These are phyloP conservation scores for Scenedesmus sp. DNA, from an alignment of 163 green algal species.

Conservation along the genomic window DNA sequence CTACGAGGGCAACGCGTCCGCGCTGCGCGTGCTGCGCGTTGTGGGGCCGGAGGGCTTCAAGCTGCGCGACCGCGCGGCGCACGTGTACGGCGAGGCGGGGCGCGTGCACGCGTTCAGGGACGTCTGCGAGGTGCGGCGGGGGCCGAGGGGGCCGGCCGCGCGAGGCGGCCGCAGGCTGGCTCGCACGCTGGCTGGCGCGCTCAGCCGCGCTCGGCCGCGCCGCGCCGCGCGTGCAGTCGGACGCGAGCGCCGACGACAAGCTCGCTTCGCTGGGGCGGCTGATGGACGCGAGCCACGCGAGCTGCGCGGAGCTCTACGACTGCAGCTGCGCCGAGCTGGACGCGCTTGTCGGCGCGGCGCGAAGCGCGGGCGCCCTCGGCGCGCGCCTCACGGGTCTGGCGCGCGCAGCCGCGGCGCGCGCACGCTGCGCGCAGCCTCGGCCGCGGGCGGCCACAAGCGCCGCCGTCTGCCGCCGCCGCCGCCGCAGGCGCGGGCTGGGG, in stretches of 20 bases:
- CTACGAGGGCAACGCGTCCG: slow-evolving; percentile 67
- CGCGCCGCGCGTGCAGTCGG: slow-evolving; percentile 9
- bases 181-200: neutral
- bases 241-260: slow-evolving; percentile 36
- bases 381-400: slow-evolving; percentile 77
- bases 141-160: neutral
- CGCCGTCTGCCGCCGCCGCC: neutral
- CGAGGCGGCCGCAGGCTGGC: neutral
- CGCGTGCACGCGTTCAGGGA: slow-evolving; percentile 83
- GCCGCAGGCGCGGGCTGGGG: slow-evolving; percentile 75
- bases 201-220: too few species aligned
- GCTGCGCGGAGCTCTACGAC: slow-evolving; percentile 85
- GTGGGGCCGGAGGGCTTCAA: slow-evolving; percentile 41
- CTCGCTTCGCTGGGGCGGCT: slow-evolving; percentile 69
- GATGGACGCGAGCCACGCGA: slow-evolving; percentile 91
- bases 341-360: slow-evolving; percentile 74
- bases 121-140: neutral
- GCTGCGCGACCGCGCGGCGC: slow-evolving; percentile 57
- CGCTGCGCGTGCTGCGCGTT: slow-evolving; percentile 47
- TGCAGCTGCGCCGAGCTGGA: slow-evolving; percentile 95
- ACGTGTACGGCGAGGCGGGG: slow-evolving; percentile 88
- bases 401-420: neutral
- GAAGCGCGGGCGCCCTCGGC: slow-evolving; percentile 80
- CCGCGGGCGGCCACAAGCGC: neutral
- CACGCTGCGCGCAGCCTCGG: neutral